A percentile compares a stretch with the other conserved stretches of the same genome.
These are phyloP conservation scores for Epichloe sylvatica DNA, from an alignment of 2,329 filamentous ascomycete genomes.

Conservation along the genomic window DNA sequence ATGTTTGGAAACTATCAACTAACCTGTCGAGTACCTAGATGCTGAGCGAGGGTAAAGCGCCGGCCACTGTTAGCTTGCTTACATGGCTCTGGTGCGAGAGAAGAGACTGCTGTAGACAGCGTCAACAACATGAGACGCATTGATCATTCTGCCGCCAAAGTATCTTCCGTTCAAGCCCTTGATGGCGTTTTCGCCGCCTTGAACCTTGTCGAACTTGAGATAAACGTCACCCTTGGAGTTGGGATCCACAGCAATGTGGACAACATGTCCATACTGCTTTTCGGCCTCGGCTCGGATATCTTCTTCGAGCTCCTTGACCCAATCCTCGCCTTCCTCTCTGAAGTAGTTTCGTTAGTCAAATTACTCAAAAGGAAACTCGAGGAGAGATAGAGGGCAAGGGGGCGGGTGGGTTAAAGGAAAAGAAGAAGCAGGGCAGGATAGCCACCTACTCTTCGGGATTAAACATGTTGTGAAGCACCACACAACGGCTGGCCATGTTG, in stretches of 20 bases:
- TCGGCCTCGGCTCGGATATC: constrained; percentile 90
- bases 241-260: constrained; percentile 89
- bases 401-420: not conserved
- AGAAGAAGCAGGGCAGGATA: not conserved
- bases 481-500: constrained; percentile 84
- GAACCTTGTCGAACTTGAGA: constrained; percentile 92
- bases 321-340: constrained; percentile 73
- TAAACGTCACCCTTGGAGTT: constrained; percentile 95
- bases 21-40: constrained; percentile 35
- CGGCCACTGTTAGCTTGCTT: constrained; percentile 38
- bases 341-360: constrained; percentile 19
- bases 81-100: constrained; percentile 72
- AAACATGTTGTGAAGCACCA: constrained; percentile 92
- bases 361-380: not conserved
- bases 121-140: constrained; percentile 90
- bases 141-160: constrained; percentile 87
- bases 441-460: constrained; percentile 70
- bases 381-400: not conserved
- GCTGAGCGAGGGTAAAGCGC: constrained; percentile 21
- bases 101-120: constrained; percentile 97
- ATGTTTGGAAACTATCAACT: constrained; percentile 14
- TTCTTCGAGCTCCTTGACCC: constrained; percentile 87
- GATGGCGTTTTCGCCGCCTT: constrained; percentile 93
- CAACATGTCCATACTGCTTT: constrained; percentile 89
- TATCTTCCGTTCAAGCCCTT: constrained; percentile 94